phyloP scores from a whole-genome alignment of 495 filamentous ascomycete genomes.

The Penicillium nucicola region DNA sequence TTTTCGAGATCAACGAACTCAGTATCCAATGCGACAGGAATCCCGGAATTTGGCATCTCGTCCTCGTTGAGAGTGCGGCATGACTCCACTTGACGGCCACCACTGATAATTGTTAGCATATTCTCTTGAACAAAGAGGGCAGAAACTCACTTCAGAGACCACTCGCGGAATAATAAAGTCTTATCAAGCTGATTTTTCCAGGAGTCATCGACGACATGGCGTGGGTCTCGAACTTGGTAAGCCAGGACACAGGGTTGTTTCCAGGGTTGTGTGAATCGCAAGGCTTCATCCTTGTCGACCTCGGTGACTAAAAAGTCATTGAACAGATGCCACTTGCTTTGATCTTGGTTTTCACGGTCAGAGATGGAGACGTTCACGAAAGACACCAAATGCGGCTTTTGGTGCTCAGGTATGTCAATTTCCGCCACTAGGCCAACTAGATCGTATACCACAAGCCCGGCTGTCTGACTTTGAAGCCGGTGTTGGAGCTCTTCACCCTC shows the following conservation, averaged over 20 bases:
- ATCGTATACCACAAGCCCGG: constrained; percentile 78
- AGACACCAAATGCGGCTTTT: constrained; percentile 88
- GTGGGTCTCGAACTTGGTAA: constrained; percentile 74
- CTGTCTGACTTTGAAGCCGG: constrained; percentile 57
- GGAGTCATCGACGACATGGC: constrained; percentile 71
- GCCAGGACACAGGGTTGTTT: constrained; percentile 84
- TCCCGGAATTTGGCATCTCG: constrained; percentile 67
- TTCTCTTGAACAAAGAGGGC: not conserved
- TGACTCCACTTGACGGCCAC: constrained; percentile 37
- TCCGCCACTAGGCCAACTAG: constrained; percentile 88
- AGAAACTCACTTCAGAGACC: constrained; percentile 54
- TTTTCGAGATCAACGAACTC: constrained; percentile 91
- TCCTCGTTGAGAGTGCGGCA: constrained; percentile 57
- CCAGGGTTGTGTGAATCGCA: constrained; percentile 85
- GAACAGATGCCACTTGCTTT: constrained; percentile 85
- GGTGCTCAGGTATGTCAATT: constrained; percentile 75
- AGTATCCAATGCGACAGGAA: constrained; percentile 84
- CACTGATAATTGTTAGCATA: constrained; percentile 19
- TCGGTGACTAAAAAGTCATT: constrained; percentile 93
- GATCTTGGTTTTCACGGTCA: constrained; percentile 45
- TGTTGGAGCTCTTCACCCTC: constrained; percentile 75
- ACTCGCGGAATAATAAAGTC: constrained; percentile 74
- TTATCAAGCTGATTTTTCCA: constrained; percentile 87
- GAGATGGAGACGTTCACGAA: constrained; percentile 85
- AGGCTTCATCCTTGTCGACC: constrained; percentile 74